Evolutionary conservation across 176 grass and related monocot species (phyloP).

Genomic region (Pharus latifolius): DNA sequence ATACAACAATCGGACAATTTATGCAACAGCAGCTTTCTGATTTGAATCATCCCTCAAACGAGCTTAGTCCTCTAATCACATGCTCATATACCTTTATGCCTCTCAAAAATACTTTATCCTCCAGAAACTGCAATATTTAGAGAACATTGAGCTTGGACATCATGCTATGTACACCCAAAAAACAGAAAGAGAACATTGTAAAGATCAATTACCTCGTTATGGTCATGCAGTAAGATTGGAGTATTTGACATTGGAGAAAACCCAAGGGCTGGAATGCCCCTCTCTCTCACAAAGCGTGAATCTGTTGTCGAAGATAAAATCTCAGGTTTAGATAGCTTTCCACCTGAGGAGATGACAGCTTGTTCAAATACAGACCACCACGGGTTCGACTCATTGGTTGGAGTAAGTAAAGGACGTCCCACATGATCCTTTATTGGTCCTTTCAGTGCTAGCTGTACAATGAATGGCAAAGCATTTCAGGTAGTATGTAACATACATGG

Average conservation of each 20-base stretch:
- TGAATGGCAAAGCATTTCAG: neutral
- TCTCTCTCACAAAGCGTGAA: constrained; percentile 65
- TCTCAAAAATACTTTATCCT: constrained; percentile 70
- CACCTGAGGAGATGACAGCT: constrained; percentile 48
- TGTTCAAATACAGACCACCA: constrained; percentile 75
- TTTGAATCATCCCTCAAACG: constrained; percentile 29
- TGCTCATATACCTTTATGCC: constrained; percentile 86
- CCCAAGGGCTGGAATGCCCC: constrained; percentile 73
- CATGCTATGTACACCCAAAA: neutral
- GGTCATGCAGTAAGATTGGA: constrained; percentile 81
- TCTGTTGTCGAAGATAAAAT: constrained; percentile 79
- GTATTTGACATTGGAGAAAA: constrained; percentile 91
- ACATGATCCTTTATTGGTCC: constrained; percentile 41
- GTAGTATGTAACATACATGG: neutral
- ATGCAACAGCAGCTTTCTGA: neutral
- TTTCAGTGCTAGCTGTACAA: constrained; percentile 39
- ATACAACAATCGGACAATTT: neutral
- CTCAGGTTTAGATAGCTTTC: constrained; percentile 67
- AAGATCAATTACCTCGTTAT: constrained; percentile 54
- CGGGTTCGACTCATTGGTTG: constrained; percentile 74
- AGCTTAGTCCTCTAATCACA: constrained; percentile 64
- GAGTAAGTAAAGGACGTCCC: constrained; percentile 38
- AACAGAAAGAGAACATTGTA: neutral
- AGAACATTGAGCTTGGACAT: neutral
- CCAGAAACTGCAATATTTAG: constrained; percentile 48